These are phyloP conservation scores for Vigna trinervia DNA, from an alignment of 306 rosid genomes.

Conservation along the genomic window DNA sequence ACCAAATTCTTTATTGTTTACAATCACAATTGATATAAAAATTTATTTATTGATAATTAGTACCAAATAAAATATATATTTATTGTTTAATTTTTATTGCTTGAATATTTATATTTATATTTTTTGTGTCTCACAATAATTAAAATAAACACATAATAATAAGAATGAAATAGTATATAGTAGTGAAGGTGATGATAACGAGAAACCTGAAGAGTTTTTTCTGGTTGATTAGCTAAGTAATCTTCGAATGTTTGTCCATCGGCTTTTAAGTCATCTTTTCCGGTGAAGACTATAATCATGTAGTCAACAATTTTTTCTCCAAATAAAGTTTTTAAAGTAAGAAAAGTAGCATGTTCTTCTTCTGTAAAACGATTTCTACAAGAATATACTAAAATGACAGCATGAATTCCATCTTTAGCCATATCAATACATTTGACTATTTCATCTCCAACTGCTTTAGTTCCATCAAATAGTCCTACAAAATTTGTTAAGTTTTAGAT, in stretches of 20 bases:
- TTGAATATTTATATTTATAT: too few relatives aligned
- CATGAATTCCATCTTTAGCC: background rate
- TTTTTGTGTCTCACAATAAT: too few relatives aligned
- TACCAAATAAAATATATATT: too few relatives aligned
- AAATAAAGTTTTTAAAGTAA: background rate
- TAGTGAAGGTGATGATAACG: too few relatives aligned
- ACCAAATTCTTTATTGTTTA: too few relatives aligned
- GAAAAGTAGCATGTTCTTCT: constrained; percentile 4
- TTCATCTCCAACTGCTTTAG: background rate
- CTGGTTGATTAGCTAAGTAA: too few relatives aligned
- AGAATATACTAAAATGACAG: background rate
- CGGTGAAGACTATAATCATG: background rate
- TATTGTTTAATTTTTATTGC: too few relatives aligned
- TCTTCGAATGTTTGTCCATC: background rate
- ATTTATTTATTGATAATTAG: too few relatives aligned
- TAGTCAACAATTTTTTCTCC: background rate
- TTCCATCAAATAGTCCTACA: background rate
- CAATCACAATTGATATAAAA: too few relatives aligned
- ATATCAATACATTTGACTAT: background rate
- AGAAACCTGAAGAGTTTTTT: background rate
- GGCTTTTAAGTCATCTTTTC: background rate
- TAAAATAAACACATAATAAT: too few relatives aligned
- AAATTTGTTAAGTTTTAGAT: background rate
- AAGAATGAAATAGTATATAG: too few relatives aligned
- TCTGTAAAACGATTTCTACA: constrained; percentile 22